These are phyloP conservation scores for Pichia sp. DNA, from an alignment of 1,139 yeast genomes.

Conservation along the genomic window DNA sequence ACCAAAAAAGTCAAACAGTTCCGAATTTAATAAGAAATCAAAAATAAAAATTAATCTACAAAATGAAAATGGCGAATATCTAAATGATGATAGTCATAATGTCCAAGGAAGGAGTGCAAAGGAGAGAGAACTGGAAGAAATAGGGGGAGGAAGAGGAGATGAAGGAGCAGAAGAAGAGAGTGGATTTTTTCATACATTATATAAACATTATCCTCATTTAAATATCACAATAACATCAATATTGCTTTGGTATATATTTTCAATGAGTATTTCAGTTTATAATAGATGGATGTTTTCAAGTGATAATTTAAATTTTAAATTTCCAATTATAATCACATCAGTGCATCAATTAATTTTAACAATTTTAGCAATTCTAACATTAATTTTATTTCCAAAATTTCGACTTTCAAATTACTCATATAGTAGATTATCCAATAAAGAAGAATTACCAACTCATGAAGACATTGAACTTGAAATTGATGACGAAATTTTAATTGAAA, in stretches of 20 bases:
- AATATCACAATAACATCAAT: slow-evolving; percentile 30
- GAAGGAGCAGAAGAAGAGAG: not conserved
- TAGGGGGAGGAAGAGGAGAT: not conserved
- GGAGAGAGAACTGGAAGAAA: not conserved
- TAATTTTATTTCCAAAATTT: slow-evolving; percentile 42
- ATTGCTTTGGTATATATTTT: slow-evolving; percentile 45
- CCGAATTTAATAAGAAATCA: too few species aligned
- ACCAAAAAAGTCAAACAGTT: not conserved
- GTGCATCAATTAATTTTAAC: slow-evolving; percentile 77
- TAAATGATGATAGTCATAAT: not conserved
- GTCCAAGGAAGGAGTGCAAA: not conserved
- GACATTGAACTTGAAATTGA: not conserved
- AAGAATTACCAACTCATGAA: not conserved
- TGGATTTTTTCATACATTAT: slow-evolving; percentile 3
- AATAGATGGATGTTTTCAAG: slow-evolving; percentile 96
- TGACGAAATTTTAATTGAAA: not conserved
- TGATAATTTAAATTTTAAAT: slow-evolving; percentile 67
- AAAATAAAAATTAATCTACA: too few species aligned
- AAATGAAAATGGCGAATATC: too few species aligned
- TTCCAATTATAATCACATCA: slow-evolving; percentile 78
- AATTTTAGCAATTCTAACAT: slow-evolving; percentile 37
- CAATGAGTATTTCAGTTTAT: slow-evolving; percentile 75
- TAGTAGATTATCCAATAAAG: slow-evolving; percentile 5
- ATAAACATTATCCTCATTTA: slow-evolving; percentile 22
- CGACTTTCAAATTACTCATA: slow-evolving; percentile 33